Percentiles rank a stretch among this genome's conserved stretches.
Evolutionary conservation across 768 basidiomycete species (phyloP).

Genomic region (Boletus barrowsii): DNA sequence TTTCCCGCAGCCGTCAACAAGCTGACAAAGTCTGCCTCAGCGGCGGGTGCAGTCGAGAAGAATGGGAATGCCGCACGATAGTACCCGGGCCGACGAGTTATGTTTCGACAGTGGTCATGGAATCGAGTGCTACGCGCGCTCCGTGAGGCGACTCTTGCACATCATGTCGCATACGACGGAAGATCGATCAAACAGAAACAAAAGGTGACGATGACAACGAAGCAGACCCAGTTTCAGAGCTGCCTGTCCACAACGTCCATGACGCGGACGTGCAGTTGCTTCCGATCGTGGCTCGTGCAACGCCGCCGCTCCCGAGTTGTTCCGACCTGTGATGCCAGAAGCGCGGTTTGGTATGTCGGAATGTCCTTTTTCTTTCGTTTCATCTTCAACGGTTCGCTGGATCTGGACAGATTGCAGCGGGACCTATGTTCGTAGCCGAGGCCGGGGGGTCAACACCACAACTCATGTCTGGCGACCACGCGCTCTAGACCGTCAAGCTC

Average conservation of each 20-base stretch:
- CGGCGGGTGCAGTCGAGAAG: too few relatives aligned
- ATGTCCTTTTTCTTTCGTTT: background rate
- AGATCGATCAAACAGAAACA: too few relatives aligned
- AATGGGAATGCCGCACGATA: too few relatives aligned
- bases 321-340: background rate
- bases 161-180: too few relatives aligned
- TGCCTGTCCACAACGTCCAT: too few relatives aligned
- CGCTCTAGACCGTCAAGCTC: background rate
- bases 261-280: conserved; percentile 35
- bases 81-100: too few relatives aligned
- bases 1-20: too few relatives aligned
- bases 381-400: background rate
- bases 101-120: too few relatives aligned
- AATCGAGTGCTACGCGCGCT: too few relatives aligned
- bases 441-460: background rate
- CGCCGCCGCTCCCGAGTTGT: background rate
- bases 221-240: conserved; percentile 49
- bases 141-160: too few relatives aligned
- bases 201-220: conserved; percentile 43
- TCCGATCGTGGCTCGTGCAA: conserved; percentile 49
- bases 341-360: background rate
- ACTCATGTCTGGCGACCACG: background rate
- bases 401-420: background rate
- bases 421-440: background rate
- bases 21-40: too few relatives aligned